Conservation (phyloP, 2,329 filamentous ascomycete species). For the Verticillium dahliae region DNA sequence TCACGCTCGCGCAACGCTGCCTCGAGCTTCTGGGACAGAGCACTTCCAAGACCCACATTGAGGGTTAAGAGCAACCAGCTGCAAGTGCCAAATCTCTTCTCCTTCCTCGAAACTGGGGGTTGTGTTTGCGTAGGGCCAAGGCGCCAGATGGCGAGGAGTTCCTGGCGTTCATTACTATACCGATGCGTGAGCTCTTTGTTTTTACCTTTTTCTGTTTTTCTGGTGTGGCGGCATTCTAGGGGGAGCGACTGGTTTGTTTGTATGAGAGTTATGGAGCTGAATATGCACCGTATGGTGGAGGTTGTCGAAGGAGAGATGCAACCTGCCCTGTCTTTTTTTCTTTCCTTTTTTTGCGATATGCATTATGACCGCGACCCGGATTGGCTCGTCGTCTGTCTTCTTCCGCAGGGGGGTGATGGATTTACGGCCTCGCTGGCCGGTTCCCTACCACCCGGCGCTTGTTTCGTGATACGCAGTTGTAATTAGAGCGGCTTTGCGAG, state of each 20-base stretch:
- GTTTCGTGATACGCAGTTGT: not conserved
- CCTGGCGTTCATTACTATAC: conserved; percentile 11
- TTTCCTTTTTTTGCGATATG: not conserved
- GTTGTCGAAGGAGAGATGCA: not conserved
- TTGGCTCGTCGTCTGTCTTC: not conserved
- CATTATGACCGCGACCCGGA: not conserved
- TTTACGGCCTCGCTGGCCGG: not conserved
- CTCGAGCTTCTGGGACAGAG: conserved; percentile 77
- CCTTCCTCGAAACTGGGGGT: conserved; percentile 4
- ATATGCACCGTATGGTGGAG: not conserved
- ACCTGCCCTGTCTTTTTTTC: not conserved
- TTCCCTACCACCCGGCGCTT: not conserved
- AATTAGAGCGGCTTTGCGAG: not conserved
- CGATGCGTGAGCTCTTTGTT: conserved; percentile 12
- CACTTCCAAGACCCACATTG: conserved; percentile 73
- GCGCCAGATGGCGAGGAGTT: conserved; percentile 8
- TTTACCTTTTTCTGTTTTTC: not conserved
- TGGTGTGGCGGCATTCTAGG: not conserved
- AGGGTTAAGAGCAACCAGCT: conserved; percentile 49
- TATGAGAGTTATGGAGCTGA: not conserved
- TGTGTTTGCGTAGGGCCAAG: conserved; percentile 6
- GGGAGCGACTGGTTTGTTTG: not conserved
- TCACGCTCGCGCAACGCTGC: conserved; percentile 83
- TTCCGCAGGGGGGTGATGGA: not conserved
- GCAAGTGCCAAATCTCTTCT: not conserved